These are phyloP conservation scores for Thalassiosira pacifica DNA, from an alignment of 352 stramenopile species.

Conservation along the genomic window DNA sequence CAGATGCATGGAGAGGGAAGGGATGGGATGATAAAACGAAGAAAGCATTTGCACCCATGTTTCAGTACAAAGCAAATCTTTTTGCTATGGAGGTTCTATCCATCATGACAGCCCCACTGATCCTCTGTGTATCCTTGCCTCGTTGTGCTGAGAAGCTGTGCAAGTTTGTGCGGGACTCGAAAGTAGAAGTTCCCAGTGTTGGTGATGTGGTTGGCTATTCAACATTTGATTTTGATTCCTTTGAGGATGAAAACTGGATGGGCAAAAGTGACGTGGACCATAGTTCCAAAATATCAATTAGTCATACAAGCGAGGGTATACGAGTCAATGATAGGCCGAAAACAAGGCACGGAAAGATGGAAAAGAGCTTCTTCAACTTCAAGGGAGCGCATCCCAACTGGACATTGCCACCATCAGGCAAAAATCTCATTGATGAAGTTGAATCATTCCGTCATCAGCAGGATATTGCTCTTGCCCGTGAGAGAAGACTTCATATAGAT, in stretches of 20 bases:
- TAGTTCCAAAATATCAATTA: slow-evolving; percentile 34
- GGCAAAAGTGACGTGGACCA: slow-evolving; percentile 46
- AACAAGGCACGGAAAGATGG: slow-evolving; percentile 92
- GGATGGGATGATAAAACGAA: slow-evolving; percentile 87
- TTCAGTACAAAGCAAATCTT: slow-evolving; percentile 94
- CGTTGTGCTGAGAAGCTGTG: slow-evolving; percentile 91
- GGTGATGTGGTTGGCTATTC: slow-evolving; percentile 94
- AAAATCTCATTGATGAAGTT: slow-evolving; percentile 69
- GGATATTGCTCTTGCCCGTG: slow-evolving; percentile 61
- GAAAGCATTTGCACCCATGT: slow-evolving; percentile 91
- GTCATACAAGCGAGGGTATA: slow-evolving; percentile 39
- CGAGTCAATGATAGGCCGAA: slow-evolving; percentile 63
- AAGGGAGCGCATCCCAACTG: slow-evolving; percentile 85
- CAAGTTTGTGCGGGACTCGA: slow-evolving; percentile 94
- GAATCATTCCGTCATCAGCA: slow-evolving; percentile 73
- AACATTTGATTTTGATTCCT: slow-evolving; percentile 97
- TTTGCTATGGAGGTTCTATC: slow-evolving; percentile 94
- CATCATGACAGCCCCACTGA: slow-evolving; percentile 95
- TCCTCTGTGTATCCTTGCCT: slow-evolving; percentile 95
- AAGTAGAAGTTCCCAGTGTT: slow-evolving; percentile 91
- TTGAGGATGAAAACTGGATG: slow-evolving; percentile 88
- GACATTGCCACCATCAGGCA: slow-evolving; percentile 68
- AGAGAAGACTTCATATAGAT: slow-evolving; percentile 80
- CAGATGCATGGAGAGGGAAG: slow-evolving; percentile 91
- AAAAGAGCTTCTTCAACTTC: slow-evolving; percentile 98